Conservation (phyloP, 176 grass and related monocot genomes). For the Ensete ventricosum region DNA sequence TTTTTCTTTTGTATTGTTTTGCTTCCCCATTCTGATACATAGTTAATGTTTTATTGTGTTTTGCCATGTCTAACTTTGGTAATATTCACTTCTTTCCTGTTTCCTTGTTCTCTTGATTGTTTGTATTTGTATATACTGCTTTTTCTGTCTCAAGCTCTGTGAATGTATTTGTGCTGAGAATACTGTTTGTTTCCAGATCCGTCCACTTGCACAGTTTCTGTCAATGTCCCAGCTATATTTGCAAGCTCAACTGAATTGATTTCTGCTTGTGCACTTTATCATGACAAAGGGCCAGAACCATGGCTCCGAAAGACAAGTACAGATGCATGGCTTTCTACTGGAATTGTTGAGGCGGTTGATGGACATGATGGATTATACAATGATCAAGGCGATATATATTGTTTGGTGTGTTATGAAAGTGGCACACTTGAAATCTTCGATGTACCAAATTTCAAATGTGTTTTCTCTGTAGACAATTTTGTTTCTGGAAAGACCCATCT, state of each 20-base stretch:
- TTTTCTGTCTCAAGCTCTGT: neutral
- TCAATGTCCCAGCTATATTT: constrained; percentile 45
- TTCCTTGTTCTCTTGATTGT: neutral
- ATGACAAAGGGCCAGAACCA: constrained; percentile 68
- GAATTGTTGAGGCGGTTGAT: constrained; percentile 46
- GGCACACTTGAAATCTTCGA: constrained; percentile 88
- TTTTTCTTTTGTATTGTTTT: neutral
- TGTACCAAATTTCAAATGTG: constrained; percentile 68
- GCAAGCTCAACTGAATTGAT: constrained; percentile 48
- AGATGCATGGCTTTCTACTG: constrained; percentile 90
- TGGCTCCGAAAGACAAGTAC: constrained; percentile 67
- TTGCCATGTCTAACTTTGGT: neutral
- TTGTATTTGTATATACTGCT: neutral
- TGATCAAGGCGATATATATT: constrained; percentile 75
- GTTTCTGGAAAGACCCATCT: constrained; percentile 52
- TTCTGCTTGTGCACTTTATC: constrained; percentile 74
- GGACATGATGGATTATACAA: constrained; percentile 46
- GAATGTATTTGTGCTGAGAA: neutral
- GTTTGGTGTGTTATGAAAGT: constrained; percentile 74
- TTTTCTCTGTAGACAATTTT: constrained; percentile 67
- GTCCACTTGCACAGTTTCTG: constrained; percentile 58
- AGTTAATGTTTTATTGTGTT: neutral
- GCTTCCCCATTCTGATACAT: too few relatives aligned
- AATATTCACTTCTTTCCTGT: neutral
- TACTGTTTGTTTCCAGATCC: constrained; percentile 48